Evolutionary conservation across 176 grass and related monocot species (phyloP), one percentile per base, ranked within the genome.

Genomic region (Rhynchospora tenuis): DNA sequence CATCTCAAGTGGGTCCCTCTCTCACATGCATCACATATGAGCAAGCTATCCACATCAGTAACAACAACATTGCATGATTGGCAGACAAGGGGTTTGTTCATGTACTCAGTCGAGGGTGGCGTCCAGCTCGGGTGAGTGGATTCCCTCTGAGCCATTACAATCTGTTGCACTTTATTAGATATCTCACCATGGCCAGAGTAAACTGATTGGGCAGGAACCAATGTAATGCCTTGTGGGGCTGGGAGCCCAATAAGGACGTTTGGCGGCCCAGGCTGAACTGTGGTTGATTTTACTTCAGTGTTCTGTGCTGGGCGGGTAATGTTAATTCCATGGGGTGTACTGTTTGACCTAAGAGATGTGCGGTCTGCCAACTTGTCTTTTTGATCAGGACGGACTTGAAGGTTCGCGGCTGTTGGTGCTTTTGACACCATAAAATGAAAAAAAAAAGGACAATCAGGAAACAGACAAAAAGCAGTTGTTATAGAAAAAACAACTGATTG

Each of bases 1-100:
- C 97, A 99, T 85, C 84, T 99, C 86, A 99, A 83, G 83, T 99
- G 97, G 23, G 86, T 92, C 84, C 91, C 97, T 85, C 86, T 96
- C 89, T 99, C 97, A 69, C 97, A 99, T 68, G 88, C 83, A 99
- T 99, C 97, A 79, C 97, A 99, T 78, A 99, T 89, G 84, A 99
- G 93, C 82, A 99, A 81, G 87, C 93, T 96, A 46, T 92, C 91
- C 5, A 68, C 63, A 88, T 95, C 97, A n/a, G 33, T 84, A 52
- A 99, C 86, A 84, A 44, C 62, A 84, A 85, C 81, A 86, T 95
- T 96, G 89, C 97, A 99, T 83, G 90, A 86, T 83, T 96, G 93
- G 82, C 97, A 99, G 73, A 89, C 82, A 86, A 95, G 69, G 69
- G 78, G 65, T 83, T 89, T 75, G 57, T 71, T 86, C 93, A 99